Conservation (phyloP, 2,329 filamentous ascomycete species). For the Chlorencoelia australis region DNA sequence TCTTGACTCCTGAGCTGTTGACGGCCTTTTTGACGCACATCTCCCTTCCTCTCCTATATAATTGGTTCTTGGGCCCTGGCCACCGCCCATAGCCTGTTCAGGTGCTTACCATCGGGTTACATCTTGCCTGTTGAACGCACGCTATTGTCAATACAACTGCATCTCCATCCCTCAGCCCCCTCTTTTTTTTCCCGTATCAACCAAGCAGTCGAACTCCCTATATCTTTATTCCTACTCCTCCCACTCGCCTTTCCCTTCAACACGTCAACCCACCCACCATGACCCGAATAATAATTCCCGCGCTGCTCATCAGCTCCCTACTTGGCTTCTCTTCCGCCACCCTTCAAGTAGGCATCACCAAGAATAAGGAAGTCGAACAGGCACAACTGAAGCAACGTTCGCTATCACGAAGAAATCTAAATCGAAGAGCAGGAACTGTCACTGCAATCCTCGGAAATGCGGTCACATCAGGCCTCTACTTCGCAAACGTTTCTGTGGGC, state of each 20-base stretch:
- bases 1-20: too few relatives aligned
- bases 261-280: constrained; percentile 4
- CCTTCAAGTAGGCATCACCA: constrained; percentile 18
- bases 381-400: constrained; percentile 17
- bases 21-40: too few relatives aligned
- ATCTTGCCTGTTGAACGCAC: too few relatives aligned
- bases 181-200: too few relatives aligned
- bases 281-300: constrained; percentile 1
- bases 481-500: constrained; percentile 44
- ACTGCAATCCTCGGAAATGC: constrained; percentile 34
- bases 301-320: constrained; percentile 3
- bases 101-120: too few relatives aligned
- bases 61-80: too few relatives aligned
- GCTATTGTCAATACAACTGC: too few relatives aligned
- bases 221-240: not conserved
- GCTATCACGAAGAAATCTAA: constrained; percentile 5
- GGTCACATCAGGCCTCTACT: constrained; percentile 38
- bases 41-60: too few relatives aligned
- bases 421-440: constrained; percentile 14
- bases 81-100: too few relatives aligned
- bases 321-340: constrained; percentile 11
- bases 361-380: constrained; percentile 12
- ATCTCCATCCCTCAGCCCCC: too few relatives aligned
- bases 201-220: not conserved
- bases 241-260: not conserved